A percentile compares a stretch with the other conserved stretches of the same genome.
These are phyloP conservation scores for Rheum nobile DNA, from an alignment of 148 eudicot species.

Conservation along the genomic window DNA sequence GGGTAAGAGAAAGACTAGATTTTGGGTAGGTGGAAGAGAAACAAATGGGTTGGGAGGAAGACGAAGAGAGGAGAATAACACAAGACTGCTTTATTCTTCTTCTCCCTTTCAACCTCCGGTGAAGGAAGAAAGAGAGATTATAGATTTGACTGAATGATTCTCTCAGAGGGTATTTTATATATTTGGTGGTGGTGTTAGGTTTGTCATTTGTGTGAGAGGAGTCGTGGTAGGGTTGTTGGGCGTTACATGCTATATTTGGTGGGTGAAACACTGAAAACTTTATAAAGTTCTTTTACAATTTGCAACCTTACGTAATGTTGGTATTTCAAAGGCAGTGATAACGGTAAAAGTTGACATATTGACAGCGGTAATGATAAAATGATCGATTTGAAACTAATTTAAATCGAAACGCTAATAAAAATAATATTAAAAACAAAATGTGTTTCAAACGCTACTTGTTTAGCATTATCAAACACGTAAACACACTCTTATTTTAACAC, in stretches of 20 bases:
- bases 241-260: background rate
- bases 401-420: too few relatives aligned
- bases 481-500: too few relatives aligned
- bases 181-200: slow-evolving; percentile 1
- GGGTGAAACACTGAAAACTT: background rate
- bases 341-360: too few relatives aligned
- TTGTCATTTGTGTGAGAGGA: background rate
- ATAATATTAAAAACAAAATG: too few relatives aligned
- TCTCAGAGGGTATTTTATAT: background rate
- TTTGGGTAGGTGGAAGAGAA: background rate
- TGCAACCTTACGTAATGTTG: too few relatives aligned
- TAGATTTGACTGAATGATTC: background rate
- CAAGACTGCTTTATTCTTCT: background rate
- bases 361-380: too few relatives aligned
- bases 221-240: background rate
- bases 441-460: too few relatives aligned
- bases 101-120: slow-evolving; percentile 2
- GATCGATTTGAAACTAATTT: too few relatives aligned
- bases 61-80: background rate
- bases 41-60: background rate
- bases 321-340: too few relatives aligned
- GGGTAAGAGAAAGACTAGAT: background rate
- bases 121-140: background rate
- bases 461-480: too few relatives aligned
- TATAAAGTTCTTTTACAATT: background rate